Evolutionary conservation across 177 flowering plant genomes (phyloP), one percentile per base, ranked within the genome.

Genomic region (Tripterygium wilfordii): DNA sequence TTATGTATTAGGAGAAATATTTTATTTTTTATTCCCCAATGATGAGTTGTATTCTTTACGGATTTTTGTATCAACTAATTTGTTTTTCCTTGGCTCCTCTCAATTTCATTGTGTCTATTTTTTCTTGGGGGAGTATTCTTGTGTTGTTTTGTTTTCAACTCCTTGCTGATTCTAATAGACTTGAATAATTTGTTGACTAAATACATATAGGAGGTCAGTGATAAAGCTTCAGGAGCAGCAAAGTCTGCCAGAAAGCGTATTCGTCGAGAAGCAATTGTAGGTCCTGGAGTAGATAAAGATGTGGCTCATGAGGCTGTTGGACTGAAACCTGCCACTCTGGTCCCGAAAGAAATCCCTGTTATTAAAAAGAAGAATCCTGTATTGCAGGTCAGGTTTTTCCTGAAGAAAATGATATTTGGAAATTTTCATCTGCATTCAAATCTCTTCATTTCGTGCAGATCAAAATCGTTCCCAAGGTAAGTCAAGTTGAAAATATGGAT

Each of bases 221-320:
- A 54, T 17, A 70, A 68, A 38, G 46, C 45, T 35, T 44, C 60
- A 47, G 27, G 45, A 42, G 27, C 9, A 36, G 30, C 38, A 20
- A 56, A 51, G 52, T 55, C 50, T 27, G 53, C 63, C 19, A 45
- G 68, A 36, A 94, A 94, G 69, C 89, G 89, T 52, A 45, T 53
- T 36, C 84, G 60, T 55, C 59, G 66, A 48, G 83, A 76, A 64
- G 57, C 75, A 52, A 83, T 94, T 62, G 75, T 89, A 5, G 97
- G 99, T 35, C 99, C 99, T 53, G 99, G 80, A 36, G 62, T 83
- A 59, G 86, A 94, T 68, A 85, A 83, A 64, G 82, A 64, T 57
- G 88, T 94, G 57, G 71, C 78, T 70, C 97, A 89, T 64, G 99
- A 89, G 61, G 80, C 85, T 58, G 99, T 85, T 62, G 99, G 99